Conservation (phyloP, 164 flowering plant genomes). For the Magnolia sinica region DNA sequence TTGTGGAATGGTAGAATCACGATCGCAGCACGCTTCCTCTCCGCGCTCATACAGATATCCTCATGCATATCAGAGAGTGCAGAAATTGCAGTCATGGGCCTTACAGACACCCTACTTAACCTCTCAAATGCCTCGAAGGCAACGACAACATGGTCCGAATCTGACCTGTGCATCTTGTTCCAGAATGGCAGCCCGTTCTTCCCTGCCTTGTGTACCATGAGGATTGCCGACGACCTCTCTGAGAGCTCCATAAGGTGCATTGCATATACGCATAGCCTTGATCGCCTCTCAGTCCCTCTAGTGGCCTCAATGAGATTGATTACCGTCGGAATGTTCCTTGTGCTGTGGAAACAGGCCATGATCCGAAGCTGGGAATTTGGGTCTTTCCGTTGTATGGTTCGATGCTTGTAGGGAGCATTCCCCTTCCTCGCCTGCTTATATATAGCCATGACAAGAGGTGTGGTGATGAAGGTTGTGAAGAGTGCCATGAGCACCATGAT, state of each 20-base stretch:
- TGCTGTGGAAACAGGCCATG: slow-evolving; percentile 53
- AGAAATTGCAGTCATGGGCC: slow-evolving; percentile 61
- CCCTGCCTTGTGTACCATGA: slow-evolving; percentile 69
- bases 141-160: slow-evolving; percentile 40
- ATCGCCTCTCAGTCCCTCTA: slow-evolving; percentile 42
- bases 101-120: slow-evolving; percentile 48
- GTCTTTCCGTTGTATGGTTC: slow-evolving; percentile 22
- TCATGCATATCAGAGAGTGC: slow-evolving; percentile 34
- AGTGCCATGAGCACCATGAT: slow-evolving; percentile 77
- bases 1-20: slow-evolving; percentile 50
- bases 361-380: slow-evolving; percentile 35
- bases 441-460: slow-evolving; percentile 54
- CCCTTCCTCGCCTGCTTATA: slow-evolving; percentile 37
- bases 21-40: slow-evolving; percentile 33
- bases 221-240: slow-evolving; percentile 72
- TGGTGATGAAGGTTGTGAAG: slow-evolving; percentile 77
- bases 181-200: slow-evolving; percentile 71
- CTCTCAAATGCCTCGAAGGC: slow-evolving; percentile 61
- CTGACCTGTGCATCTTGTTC: slow-evolving; percentile 39
- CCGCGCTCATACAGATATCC: slow-evolving; percentile 48
- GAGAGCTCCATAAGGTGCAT: slow-evolving; percentile 81
- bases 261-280: slow-evolving; percentile 48
- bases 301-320: slow-evolving; percentile 64
- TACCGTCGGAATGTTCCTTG: slow-evolving; percentile 44
- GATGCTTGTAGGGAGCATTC: slow-evolving; percentile 25